Evolutionary conservation across 441 rosid species (phyloP).

Genomic region (Eutrema salsugineum): DNA sequence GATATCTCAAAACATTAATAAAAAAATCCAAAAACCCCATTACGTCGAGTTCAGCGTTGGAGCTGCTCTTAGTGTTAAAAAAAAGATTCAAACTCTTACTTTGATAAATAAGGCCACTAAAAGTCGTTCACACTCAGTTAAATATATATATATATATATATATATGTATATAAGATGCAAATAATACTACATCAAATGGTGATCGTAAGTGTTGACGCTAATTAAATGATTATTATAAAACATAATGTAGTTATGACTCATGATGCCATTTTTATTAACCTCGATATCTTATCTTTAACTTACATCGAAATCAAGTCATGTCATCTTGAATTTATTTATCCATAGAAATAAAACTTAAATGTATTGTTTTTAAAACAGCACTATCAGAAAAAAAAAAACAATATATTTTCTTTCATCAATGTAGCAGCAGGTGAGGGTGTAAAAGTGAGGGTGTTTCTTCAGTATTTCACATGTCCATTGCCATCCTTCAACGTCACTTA

Average conservation of each 20-base stretch:
- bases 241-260: neutral
- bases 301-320: neutral
- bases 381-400: neutral
- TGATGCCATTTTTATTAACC: neutral
- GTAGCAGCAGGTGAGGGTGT: conserved; percentile 22
- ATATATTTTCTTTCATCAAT: conserved; percentile 1
- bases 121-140: neutral
- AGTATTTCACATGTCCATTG: conserved; percentile 27
- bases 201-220: neutral
- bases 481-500: conserved; percentile 29
- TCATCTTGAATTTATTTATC: neutral
- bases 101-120: neutral
- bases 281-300: neutral
- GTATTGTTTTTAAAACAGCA: neutral
- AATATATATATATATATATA: no score
- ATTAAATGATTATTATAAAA: neutral
- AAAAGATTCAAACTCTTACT: neutral
- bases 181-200: neutral
- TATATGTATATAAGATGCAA: neutral
- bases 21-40: no score
- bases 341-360: neutral
- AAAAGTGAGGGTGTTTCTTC: conserved; percentile 30
- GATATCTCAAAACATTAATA: no score
- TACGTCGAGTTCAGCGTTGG: no score
- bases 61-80: no score